These are phyloP conservation scores for Sphagnum fallax DNA, from an alignment of 228 moss, liverwort and hornwort genomes.

Conservation along the genomic window DNA sequence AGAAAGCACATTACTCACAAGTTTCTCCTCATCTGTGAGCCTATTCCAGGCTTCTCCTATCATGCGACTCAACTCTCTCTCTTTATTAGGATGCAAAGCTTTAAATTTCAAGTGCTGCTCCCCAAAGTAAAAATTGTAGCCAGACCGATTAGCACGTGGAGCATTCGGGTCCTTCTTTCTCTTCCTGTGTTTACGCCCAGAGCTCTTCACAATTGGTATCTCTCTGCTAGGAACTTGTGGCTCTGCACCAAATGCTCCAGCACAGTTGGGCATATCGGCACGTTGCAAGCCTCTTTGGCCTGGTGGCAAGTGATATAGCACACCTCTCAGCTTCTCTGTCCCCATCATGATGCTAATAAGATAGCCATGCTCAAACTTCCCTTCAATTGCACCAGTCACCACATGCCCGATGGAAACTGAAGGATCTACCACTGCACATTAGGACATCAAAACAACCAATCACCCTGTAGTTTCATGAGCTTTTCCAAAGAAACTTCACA, in stretches of 20 bases:
- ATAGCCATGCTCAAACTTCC: constrained; percentile 87
- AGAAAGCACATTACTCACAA: constrained; percentile 32
- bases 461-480: background rate
- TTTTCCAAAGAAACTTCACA: background rate
- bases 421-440: constrained; percentile 45
- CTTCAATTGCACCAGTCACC: constrained; percentile 68
- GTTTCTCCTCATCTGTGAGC: constrained; percentile 78
- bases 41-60: constrained; percentile 93
- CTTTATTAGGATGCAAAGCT: constrained; percentile 74
- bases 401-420: constrained; percentile 55
- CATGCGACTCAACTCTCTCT: constrained; percentile 93
- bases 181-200: constrained; percentile 39
- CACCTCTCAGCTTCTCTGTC: constrained; percentile 74
- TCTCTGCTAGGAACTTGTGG: constrained; percentile 14
- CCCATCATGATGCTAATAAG: constrained; percentile 79
- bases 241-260: constrained; percentile 40
- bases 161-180: constrained; percentile 94
- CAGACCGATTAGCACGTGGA: constrained; percentile 84
- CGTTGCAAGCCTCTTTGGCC: constrained; percentile 55
- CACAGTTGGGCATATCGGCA: constrained; percentile 50
- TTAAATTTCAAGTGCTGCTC: constrained; percentile 79
- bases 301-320: constrained; percentile 82
- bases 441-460: constrained; percentile 3
- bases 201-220: constrained; percentile 45
- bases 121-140: constrained; percentile 97